Conservation (phyloP, 2,329 filamentous ascomycete species). For the Conoideocrella luteorostrata region DNA sequence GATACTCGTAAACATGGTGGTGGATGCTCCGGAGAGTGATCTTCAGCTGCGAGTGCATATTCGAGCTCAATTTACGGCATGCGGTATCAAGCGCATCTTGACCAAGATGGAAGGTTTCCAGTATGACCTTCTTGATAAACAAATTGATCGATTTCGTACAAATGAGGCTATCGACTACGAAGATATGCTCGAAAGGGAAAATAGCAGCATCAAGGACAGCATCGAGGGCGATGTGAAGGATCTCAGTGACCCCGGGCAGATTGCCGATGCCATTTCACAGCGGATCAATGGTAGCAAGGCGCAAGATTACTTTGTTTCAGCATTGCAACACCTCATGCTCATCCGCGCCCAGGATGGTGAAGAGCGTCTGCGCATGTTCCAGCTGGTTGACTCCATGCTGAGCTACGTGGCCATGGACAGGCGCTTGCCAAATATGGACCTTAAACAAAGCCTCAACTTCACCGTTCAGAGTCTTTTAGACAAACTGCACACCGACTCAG, state of each 20-base stretch:
- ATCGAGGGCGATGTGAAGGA: conserved; percentile 84
- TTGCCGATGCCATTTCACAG: conserved; percentile 85
- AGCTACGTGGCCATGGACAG: conserved; percentile 99
- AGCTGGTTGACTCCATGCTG: conserved; percentile 97
- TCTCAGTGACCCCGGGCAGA: conserved; percentile 85
- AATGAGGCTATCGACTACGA: conserved; percentile 99
- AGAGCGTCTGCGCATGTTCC: conserved; percentile 90
- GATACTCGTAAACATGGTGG: conserved; percentile 92
- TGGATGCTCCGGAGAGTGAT: conserved; percentile 85
- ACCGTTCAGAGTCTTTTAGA: conserved; percentile 93
- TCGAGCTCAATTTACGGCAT: conserved; percentile 90
- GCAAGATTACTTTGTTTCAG: conserved; percentile 92
- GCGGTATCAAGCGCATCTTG: conserved; percentile 88
- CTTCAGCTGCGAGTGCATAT: conserved; percentile 90
- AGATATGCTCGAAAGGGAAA: conserved; percentile 88
- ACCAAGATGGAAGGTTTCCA: conserved; percentile 98
- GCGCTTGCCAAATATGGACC: conserved; percentile 88
- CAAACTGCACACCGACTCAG: conserved; percentile 92
- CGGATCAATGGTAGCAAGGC: conserved; percentile 78
- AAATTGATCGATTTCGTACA: conserved; percentile 85
- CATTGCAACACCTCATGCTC: conserved; percentile 88
- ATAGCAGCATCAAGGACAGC: conserved; percentile 82
- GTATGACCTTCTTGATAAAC: conserved; percentile 97
- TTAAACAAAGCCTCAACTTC: conserved; percentile 96
- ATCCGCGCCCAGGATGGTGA: conserved; percentile 89